phyloP scores from a whole-genome alignment of 2,329 filamentous ascomycete species.

The Tolypocladium endophyticum region DNA sequence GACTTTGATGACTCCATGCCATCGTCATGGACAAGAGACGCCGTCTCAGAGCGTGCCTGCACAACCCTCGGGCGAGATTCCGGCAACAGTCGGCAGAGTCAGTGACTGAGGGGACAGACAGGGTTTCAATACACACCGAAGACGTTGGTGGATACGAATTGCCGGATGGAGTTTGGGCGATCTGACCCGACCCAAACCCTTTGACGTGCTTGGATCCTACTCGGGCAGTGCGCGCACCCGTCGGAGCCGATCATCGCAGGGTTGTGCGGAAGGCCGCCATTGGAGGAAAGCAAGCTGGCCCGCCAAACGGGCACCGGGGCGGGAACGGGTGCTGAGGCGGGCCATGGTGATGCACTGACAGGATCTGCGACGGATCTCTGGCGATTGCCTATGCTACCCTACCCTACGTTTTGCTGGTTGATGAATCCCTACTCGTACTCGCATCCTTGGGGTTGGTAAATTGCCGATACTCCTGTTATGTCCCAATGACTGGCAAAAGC shows the following conservation, averaged over 20 bases:
- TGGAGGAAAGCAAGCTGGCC: neutral
- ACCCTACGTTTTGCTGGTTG: neutral
- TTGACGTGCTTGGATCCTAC: neutral
- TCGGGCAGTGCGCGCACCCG: constrained; percentile 8
- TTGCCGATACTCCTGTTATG: neutral
- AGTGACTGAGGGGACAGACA: neutral
- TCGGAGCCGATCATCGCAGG: constrained; percentile 6
- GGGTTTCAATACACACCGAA: neutral
- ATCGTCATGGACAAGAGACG: neutral
- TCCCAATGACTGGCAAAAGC: neutral
- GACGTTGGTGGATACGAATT: neutral
- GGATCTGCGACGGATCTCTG: neutral
- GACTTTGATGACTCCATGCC: neutral
- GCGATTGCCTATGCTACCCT: neutral
- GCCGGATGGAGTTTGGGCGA: neutral
- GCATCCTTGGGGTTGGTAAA: neutral
- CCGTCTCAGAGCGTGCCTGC: neutral
- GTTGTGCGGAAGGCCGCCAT: neutral
- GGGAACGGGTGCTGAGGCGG: neutral
- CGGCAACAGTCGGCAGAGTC: neutral
- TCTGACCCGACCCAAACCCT: neutral
- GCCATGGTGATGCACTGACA: neutral
- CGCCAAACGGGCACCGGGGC: neutral
- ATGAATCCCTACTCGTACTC: neutral
- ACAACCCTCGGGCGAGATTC: neutral